Evolutionary conservation across 2,329 filamentous ascomycete species (phyloP), one percentile per base, ranked within the genome.

Genomic region (Cadophora luteo-olivacea): DNA sequence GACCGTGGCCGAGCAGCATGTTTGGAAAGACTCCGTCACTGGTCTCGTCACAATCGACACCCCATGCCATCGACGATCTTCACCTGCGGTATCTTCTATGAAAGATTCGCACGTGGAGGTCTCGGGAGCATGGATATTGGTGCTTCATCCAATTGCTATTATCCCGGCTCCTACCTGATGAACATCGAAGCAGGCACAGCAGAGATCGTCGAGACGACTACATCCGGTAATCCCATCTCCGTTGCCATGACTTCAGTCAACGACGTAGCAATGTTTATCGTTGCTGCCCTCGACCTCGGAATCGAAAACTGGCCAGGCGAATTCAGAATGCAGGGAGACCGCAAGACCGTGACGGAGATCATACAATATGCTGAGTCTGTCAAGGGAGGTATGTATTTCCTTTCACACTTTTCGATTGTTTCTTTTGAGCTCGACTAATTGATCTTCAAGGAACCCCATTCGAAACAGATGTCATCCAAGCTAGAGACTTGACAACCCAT

Each of bases 41-140:
- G 87, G 77, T 79, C 82, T 16, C 77, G 80, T 4, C 80, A 81
- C 2, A 77, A 73, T 52, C 80, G 81, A 1, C 79, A 83, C 68
- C 80, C 82, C 55, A 91, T 94, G 81, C 84, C 85, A 52, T 92
- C 86, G 69, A 93, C 91, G 0, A 83, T 89, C 32, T 93, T 94
- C 78, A 87, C 89, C 0, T 94, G 92, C 73, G 92, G 92, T 24
- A 79, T 93, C 36, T 88, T 94, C 72, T 94, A 93, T 82, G 91
- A 94, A 76, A 83, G 91, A 0, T 93, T 94, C 74, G 87, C 87
- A 24, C 89, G 88, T 0, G 87, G 86, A 3, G 92, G 92, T 0
- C 83, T 94, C 68, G 82, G 83, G 14, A 81, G 83, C 22, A 83
- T 87, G 65, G 81, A 84, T 41, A 88, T 93, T 58, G 90, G 90